Evolutionary conservation across 768 basidiomycete genomes (phyloP), one percentile per base, ranked within the genome.

Genomic region (Boletales sp.): DNA sequence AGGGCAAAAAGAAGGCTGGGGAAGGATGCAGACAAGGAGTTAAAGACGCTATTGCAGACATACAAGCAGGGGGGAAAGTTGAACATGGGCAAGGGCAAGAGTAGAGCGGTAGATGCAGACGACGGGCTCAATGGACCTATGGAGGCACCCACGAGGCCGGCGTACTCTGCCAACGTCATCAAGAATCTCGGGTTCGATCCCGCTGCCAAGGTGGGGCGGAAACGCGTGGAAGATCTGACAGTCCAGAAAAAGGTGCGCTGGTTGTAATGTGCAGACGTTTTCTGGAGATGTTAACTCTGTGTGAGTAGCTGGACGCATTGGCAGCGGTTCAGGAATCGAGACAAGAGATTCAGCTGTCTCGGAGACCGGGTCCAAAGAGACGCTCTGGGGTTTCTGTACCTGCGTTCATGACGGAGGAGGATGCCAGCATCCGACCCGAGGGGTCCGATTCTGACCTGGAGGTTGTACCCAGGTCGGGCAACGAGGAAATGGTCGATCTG

Each of bases 171-270:
- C 0, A 72, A 73, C 43, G 65, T 87, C 19, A 81, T 93, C 60
- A 84, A 84, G 60, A 73, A 78, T 5, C 72, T 93, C 4, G 90
- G 90, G 2, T 93, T 92, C 51, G 87, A 93, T 67, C 90, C 90
- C 21, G 80, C 82, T 3, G 60, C 73, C 8, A 84, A 82, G 59
- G 65, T 71, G 38, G 81, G 81, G 2, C 75, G 72, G 36, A 68
- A 70, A 36, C 73, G 72, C 50, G 56, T 55, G 0, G 70, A 72
- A 32, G 70, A 76, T 41, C 59, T 66, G 9, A 71, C 68, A 11
- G 65, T 77, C 18, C 75, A 80, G 63, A 75, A 77, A 51, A 87
- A 90, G 79, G 88, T 87, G 37, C 24, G 71, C 47, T 37, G 36
- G 30, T 48, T 3, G 6, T 0, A 0, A 9, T 21, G 8, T 19